Evolutionary conservation across 2,329 filamentous ascomycete species (phyloP).

Genomic region (Arthrobotrys megalospora): DNA sequence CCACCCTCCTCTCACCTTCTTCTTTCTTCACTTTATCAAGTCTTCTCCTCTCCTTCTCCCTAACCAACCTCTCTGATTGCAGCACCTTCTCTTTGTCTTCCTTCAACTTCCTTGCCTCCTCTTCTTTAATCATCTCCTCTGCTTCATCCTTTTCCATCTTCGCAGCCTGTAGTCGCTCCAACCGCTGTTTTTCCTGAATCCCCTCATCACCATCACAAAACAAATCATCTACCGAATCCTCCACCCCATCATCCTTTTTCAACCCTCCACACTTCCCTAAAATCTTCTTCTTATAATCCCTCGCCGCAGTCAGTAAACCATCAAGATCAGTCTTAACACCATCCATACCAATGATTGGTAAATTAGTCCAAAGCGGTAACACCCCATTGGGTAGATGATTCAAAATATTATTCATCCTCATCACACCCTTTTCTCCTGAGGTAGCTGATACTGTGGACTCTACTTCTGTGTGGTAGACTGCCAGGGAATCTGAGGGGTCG

Average conservation of each 20-base stretch:
- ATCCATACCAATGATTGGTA: conserved; percentile 42
- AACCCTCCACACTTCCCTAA: conserved; percentile 39
- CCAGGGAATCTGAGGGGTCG: conserved; percentile 72
- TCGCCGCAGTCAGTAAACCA: conserved; percentile 6
- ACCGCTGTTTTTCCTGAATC: conserved; percentile 7
- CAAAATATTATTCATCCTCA: conserved; percentile 46
- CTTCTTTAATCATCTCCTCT: background rate
- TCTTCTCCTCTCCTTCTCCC: conserved; percentile 2
- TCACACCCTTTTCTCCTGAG: conserved; percentile 20
- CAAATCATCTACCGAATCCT: conserved; percentile 54
- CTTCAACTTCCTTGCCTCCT: conserved; percentile 50
- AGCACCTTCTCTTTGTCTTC: conserved; percentile 32
- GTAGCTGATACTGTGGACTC: conserved; percentile 5
- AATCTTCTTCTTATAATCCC: conserved; percentile 39
- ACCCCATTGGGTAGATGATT: conserved; percentile 24
- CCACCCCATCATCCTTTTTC: conserved; percentile 49
- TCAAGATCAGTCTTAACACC: conserved; percentile 34
- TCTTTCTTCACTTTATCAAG: background rate
- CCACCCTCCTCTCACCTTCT: conserved; percentile 1
- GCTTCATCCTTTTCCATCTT: conserved; percentile 5
- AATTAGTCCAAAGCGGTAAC: conserved; percentile 40
- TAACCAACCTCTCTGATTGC: conserved; percentile 31
- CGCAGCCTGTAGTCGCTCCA: conserved; percentile 1
- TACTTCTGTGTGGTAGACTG: conserved; percentile 81
- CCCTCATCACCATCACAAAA: conserved; percentile 47